Evolutionary conservation across 805 yeast genomes (phyloP).

Genomic region (Lipomyces japonicus): DNA sequence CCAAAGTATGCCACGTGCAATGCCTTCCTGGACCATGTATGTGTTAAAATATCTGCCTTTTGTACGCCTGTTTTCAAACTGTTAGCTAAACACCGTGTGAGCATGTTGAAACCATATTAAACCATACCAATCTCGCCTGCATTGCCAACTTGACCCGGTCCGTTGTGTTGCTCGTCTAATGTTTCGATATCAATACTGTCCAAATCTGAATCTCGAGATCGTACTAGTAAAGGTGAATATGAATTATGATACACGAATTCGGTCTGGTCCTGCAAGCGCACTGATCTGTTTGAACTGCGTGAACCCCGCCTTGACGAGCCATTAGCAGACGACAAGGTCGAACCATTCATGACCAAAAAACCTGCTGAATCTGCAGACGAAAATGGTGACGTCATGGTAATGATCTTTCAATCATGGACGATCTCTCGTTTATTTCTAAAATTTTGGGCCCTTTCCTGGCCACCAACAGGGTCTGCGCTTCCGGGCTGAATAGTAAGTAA

Average conservation of each 20-base stretch:
- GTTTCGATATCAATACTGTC: neutral
- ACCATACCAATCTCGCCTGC: too few relatives aligned
- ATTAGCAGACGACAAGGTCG: neutral
- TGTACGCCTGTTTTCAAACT: slow-evolving; percentile 16
- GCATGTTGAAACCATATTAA: too few relatives aligned
- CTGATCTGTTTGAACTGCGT: neutral
- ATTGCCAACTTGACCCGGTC: too few relatives aligned
- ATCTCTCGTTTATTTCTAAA: too few relatives aligned
- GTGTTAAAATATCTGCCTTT: slow-evolving; percentile 21
- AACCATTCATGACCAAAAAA: too few relatives aligned
- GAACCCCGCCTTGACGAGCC: neutral
- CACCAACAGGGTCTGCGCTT: too few relatives aligned
- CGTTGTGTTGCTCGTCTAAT: too few relatives aligned
- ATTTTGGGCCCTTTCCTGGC: too few relatives aligned
- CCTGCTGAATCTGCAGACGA: neutral
- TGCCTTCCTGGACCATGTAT: slow-evolving; percentile 25
- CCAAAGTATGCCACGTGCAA: slow-evolving; percentile 26
- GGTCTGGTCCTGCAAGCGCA: neutral
- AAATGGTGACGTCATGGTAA: neutral
- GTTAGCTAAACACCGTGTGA: too few relatives aligned
- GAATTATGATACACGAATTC: slow-evolving; percentile 15
- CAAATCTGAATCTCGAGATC: neutral
- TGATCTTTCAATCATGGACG: too few relatives aligned
- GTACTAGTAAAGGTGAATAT: slow-evolving; percentile 11
- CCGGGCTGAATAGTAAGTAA: too few relatives aligned